Conservation (phyloP, 192 early-diverging fungal genomes). For the Rhizophagus prolifer region DNA sequence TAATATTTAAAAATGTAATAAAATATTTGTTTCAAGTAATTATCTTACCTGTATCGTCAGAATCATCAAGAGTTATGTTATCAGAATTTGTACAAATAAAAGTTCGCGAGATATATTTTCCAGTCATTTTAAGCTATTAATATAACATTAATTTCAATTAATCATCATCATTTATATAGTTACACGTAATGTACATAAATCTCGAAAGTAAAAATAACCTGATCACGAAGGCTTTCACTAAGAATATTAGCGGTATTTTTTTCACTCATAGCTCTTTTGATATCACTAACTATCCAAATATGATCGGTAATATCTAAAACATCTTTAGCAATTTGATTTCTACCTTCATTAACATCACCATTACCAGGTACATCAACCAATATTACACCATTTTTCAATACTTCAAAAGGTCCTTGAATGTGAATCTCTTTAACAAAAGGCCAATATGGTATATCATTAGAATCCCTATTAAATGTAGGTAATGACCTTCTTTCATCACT, state of each 20-base stretch:
- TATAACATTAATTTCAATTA: neutral
- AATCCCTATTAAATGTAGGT: neutral
- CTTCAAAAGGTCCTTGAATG: neutral
- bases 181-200: no score
- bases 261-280: neutral
- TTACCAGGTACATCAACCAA: neutral
- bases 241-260: neutral
- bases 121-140: neutral
- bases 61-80: neutral
- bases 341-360: neutral
- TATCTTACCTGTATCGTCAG: neutral
- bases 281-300: neutral
- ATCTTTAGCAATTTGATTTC: neutral
- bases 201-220: neutral
- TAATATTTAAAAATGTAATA: no score
- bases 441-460: neutral
- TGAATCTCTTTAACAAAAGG: neutral
- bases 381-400: neutral
- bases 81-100: neutral
- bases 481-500: neutral
- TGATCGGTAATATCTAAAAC: neutral
- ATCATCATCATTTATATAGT: no score
- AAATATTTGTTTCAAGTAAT: no score
- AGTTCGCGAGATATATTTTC: neutral
- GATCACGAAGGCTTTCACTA: neutral